Evolutionary conservation across 208 protist genomes (phyloP), one percentile per base, ranked within the genome.

Genomic region (Crithidia fasciculata): DNA sequence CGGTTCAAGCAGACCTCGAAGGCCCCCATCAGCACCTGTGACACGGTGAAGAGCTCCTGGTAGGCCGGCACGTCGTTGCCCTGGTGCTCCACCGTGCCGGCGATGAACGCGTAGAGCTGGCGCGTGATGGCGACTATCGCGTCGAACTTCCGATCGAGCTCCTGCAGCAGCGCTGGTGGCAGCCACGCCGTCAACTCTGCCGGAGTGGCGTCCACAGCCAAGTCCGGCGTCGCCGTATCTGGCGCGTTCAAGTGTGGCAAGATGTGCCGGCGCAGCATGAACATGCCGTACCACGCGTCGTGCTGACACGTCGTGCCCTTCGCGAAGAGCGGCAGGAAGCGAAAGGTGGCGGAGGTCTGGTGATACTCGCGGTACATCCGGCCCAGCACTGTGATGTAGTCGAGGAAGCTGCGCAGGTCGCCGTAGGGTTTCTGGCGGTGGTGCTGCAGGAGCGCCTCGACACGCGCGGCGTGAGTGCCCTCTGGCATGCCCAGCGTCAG

Each of bases 11-110:
- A 91, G 76, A 92, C 91, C 85, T 97, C 95, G 63, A 99, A 91
- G 68, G 87, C 83, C 54, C 94, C 95, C 53, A 96, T 87, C 45
- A 95, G 81, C 54, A 95, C 82, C 77, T 99, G 96, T 13, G 98
- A 99, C 7, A 98, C 92, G 9, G 97, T 90, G 57, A 99, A 94
- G 10, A 99, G 53, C 80, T 99, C 98, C 57, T 99, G 98, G 77
- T 97, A 96, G 45, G 90, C 88, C 18, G 94, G 92, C 4, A 96
- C 89, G 85, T 99, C 99, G 59, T 94, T 88, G 58, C 98, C 99
- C 66, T 99, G 98, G 64, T 98, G 84, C 10, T 72, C 69, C 45
- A 91, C 81, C 47, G 84, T 67, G 53, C 96, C 97, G 61, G 95
- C 86, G 54, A 96, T 89, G 55, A 99, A 96, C 41, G 58, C 50